Evolutionary conservation across 2,329 filamentous ascomycete species (phyloP).

Genomic region (Scolecobasidium constrictum): DNA sequence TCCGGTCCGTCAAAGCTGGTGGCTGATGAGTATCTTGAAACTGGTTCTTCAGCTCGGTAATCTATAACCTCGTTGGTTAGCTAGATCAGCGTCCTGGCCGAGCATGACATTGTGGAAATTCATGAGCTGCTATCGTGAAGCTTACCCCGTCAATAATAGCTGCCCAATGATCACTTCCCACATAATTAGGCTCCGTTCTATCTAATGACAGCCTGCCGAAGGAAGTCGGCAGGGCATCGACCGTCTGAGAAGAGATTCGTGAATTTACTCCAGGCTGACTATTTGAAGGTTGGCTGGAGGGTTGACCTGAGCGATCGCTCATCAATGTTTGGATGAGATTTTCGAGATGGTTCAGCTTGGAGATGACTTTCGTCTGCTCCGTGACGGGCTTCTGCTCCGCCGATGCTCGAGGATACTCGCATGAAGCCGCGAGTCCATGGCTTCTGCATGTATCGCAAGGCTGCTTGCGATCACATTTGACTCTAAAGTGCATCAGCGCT

Average conservation of each 20-base stretch:
- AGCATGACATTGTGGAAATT: too few relatives aligned
- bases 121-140: too few relatives aligned
- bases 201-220: background rate
- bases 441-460: background rate
- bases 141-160: background rate
- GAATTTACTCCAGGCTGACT: too few relatives aligned
- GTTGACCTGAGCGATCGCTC: too few relatives aligned
- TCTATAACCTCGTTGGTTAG: too few relatives aligned
- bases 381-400: background rate
- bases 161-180: background rate
- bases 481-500: background rate
- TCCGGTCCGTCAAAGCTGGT: background rate
- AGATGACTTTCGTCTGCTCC: background rate
- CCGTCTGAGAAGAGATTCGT: too few relatives aligned
- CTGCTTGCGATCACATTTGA: background rate
- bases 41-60: background rate
- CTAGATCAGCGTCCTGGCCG: too few relatives aligned
- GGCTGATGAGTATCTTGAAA: background rate
- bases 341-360: background rate
- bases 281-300: too few relatives aligned
- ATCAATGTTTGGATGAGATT: background rate
- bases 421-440: background rate
- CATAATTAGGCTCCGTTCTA: background rate
- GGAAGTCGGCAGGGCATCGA: background rate
- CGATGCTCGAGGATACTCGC: background rate